phyloP scores from a whole-genome alignment of 2,329 filamentous ascomycete species.

The Monosporascus sp. region DNA sequence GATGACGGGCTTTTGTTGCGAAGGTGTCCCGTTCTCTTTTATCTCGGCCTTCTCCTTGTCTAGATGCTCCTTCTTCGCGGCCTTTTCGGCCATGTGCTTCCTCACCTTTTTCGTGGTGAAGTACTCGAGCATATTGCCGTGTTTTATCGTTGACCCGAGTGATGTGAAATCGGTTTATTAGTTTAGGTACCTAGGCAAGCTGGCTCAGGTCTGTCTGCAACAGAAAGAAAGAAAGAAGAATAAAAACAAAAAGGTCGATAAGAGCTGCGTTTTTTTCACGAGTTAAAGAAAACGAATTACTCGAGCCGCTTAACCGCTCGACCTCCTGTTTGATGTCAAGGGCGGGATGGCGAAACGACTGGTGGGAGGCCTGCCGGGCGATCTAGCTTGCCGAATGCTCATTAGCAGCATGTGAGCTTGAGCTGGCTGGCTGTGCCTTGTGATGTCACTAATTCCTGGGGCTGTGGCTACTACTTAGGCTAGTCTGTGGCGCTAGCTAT shows the following conservation, averaged over 20 bases:
- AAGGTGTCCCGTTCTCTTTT: constrained; percentile 14
- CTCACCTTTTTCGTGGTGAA: constrained; percentile 58
- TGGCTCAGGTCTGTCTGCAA: background rate
- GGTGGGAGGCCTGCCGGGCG: background rate
- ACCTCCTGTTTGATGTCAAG: background rate
- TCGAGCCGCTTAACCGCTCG: background rate
- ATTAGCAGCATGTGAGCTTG: background rate
- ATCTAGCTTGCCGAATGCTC: background rate
- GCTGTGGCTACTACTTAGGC: background rate
- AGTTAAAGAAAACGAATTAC: background rate
- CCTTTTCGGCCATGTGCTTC: constrained; percentile 50
- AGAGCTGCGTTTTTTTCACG: background rate
- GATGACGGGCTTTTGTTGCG: constrained; percentile 16
- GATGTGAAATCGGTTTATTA: too few species aligned
- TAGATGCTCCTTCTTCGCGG: constrained; percentile 21
- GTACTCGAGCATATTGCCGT: constrained; percentile 52
- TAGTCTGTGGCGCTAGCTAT: background rate
- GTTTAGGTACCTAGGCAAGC: too few species aligned
- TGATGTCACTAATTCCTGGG: background rate
- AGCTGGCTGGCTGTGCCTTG: background rate
- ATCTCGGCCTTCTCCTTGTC: constrained; percentile 22
- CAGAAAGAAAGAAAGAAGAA: background rate
- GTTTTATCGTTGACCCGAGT: too few species aligned
- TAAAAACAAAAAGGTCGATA: background rate
- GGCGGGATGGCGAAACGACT: background rate